phyloP scores from a whole-genome alignment of 352 stramenopile species.

The Pythium sp. region DNA sequence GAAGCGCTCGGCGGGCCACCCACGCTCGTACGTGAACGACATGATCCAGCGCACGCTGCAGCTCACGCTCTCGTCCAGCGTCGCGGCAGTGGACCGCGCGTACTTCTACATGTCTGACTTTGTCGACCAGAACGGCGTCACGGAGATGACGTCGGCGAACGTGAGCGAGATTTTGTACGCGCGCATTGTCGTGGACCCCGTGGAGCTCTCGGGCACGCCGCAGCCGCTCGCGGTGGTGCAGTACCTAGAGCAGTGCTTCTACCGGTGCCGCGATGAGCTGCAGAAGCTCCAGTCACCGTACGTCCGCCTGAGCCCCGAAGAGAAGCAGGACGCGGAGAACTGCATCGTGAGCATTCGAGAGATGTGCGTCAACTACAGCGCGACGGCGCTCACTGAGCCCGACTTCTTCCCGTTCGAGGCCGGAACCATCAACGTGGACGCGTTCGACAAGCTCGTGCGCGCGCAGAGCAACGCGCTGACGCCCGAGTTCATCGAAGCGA shows the following conservation, averaged over 20 bases:
- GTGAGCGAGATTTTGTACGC: conserved; percentile 70
- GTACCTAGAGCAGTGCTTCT: conserved; percentile 79
- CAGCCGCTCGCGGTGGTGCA: conserved; percentile 58
- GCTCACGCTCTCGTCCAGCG: conserved; percentile 47
- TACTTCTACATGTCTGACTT: conserved; percentile 46
- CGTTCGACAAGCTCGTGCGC: conserved; percentile 70
- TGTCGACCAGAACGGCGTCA: conserved; percentile 17
- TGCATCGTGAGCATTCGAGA: conserved; percentile 56
- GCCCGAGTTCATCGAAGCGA: conserved; percentile 52
- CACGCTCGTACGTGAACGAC: conserved; percentile 69
- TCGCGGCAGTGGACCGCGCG: conserved; percentile 25
- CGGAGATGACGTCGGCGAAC: conserved; percentile 35
- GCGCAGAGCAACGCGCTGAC: conserved; percentile 50
- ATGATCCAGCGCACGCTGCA: conserved; percentile 68
- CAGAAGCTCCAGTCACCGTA: conserved; percentile 71
- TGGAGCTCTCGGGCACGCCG: conserved; percentile 39
- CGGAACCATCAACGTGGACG: conserved; percentile 60
- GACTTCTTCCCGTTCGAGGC: conserved; percentile 83
- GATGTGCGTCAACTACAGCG: conserved; percentile 86
- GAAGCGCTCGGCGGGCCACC: conserved; percentile 18
- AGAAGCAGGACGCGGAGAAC: conserved; percentile 51
- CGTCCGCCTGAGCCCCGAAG: conserved; percentile 35
- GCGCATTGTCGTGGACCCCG: conserved; percentile 58
- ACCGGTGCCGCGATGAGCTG: conserved; percentile 63
- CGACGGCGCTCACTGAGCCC: conserved; percentile 75